Percentiles rank a stretch among this genome's conserved stretches.
These are phyloP conservation scores for Phaeolepiota aurea DNA, from an alignment of 768 basidiomycete species.

Conservation along the genomic window DNA sequence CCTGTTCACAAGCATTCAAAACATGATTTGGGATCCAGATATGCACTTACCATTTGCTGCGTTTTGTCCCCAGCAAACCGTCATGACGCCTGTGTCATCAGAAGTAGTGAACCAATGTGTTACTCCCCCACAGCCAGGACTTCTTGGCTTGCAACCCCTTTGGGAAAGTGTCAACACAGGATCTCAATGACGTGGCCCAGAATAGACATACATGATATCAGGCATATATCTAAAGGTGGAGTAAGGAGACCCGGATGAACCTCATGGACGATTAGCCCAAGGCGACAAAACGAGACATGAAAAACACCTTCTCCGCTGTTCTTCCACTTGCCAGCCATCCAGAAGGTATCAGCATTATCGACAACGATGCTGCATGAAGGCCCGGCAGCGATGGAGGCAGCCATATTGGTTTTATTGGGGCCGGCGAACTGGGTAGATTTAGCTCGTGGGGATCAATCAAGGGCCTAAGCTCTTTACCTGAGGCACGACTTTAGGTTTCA, in stretches of 20 bases:
- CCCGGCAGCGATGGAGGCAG: constrained; percentile 61
- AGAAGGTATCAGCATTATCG: constrained; percentile 82
- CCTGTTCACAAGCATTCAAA: constrained; percentile 22
- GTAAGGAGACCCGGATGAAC: constrained; percentile 84
- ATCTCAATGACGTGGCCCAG: background rate
- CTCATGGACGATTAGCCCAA: too few species aligned
- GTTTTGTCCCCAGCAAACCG: constrained; percentile 80
- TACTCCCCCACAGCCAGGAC: constrained; percentile 74
- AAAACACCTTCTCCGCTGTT: constrained; percentile 81
- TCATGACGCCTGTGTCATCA: constrained; percentile 78
- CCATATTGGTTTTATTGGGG: constrained; percentile 57
- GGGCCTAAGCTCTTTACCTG: constrained; percentile 34
- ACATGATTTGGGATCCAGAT: background rate
- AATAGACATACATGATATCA: constrained; percentile 58
- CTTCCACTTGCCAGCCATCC: constrained; percentile 92
- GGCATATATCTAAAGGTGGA: constrained; percentile 82
- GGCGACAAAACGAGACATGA: background rate
- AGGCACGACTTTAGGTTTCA: constrained; percentile 79
- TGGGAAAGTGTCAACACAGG: constrained; percentile 3
- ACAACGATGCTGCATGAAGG: constrained; percentile 79
- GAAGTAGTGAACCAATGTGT: constrained; percentile 78
- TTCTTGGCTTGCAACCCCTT: constrained; percentile 73
- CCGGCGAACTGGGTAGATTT: constrained; percentile 56
- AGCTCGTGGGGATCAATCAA: background rate
- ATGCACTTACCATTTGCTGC: constrained; percentile 61